Base-by-base conservation (phyloP, 2,329 filamentous ascomycete genomes). In the Alternaria sp. region DNA sequence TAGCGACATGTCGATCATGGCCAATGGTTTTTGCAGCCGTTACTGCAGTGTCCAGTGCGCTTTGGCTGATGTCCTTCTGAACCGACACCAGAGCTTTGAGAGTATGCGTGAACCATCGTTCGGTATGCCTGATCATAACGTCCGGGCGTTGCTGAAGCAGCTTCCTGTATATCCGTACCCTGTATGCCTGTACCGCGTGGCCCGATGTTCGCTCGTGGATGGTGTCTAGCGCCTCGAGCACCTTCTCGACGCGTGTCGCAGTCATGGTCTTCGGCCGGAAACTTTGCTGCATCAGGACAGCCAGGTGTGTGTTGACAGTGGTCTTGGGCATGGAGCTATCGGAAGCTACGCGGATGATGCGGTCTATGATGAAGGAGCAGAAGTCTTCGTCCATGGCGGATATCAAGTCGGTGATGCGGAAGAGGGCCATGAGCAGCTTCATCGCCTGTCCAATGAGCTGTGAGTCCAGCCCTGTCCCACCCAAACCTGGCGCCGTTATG, bases 1-100 rank as follows among this genome's bases (percentile, higher is more conserved):
- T 89, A 3, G 90, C 87, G 3, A 94, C 82, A 13, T 86, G 85
- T 57, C 87, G 87, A 64, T 94, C 91, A 30, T 88, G 87, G 3
- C 92, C 92, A 5, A 96, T 84, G 1, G 83, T 81, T 64, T 90
- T 88, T 9, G 90, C 90, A 19, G 91, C 89, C 59, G 93, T 88
- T 3, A 90, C 84, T 1, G 92, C 93, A 11, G 96, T 85, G 25
- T 87, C 84, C 54, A 98, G 90, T 3, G 94, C 93, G 46, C 90
- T 87, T 6, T 84, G 83, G 50, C 93, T 88, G 49, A 95, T 91
- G 44, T 97, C 93, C 71, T 90, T 91, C 52, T 93, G 83, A 30
- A 83, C 88, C 78, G 93, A 93, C 43, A 97, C 85, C 85, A 97
- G 90, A 54, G 93, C 93, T 19, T 89, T 89, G 67, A 98, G 89